Percentiles rank a stretch among this genome's conserved stretches.
Conservation (phyloP, 2,329 filamentous ascomycete species). For the Xylaria polymorpha region DNA sequence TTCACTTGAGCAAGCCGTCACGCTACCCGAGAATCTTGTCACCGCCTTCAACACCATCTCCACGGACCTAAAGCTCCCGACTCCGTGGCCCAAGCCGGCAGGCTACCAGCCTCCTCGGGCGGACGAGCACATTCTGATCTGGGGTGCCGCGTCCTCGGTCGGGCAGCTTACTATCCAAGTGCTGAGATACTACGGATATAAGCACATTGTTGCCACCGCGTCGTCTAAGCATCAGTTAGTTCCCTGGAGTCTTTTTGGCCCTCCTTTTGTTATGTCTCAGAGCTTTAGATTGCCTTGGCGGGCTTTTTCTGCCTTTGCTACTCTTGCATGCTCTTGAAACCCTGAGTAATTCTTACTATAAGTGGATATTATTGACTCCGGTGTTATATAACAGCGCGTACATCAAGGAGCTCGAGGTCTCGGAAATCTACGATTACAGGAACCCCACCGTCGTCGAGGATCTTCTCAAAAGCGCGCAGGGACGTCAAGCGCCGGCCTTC, state of each 20-base stretch:
- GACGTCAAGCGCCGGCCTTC: slow-evolving; percentile 47
- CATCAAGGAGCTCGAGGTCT: slow-evolving; percentile 58
- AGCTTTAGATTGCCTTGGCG: too few species aligned
- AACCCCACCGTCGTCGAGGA: slow-evolving; percentile 52
- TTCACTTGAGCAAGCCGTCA: slow-evolving; percentile 49
- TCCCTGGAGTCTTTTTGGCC: too few species aligned
- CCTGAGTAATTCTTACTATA: too few species aligned
- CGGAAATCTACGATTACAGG: slow-evolving; percentile 61
- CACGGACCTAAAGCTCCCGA: slow-evolving; percentile 62
- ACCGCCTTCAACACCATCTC: slow-evolving; percentile 68
- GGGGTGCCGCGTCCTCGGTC: slow-evolving; percentile 65
- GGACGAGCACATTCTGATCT: slow-evolving; percentile 59
- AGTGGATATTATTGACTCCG: too few species aligned
- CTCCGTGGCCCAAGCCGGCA: slow-evolving; percentile 67
- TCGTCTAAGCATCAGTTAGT: slow-evolving; percentile 61
- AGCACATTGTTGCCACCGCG: slow-evolving; percentile 60
- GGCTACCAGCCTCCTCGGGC: slow-evolving; percentile 53
- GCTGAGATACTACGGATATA: slow-evolving; percentile 64
- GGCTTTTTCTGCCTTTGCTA: too few species aligned
- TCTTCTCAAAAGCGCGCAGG: slow-evolving; percentile 42
- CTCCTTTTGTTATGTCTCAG: too few species aligned
- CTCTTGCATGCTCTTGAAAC: too few species aligned
- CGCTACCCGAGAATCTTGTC: slow-evolving; percentile 67
- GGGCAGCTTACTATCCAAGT: slow-evolving; percentile 64
- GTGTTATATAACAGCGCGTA: slow-evolving; percentile 44